Base-by-base conservation (phyloP, 2,329 filamentous ascomycete genomes). In the Cladosporium austrohemisphaericum region DNA sequence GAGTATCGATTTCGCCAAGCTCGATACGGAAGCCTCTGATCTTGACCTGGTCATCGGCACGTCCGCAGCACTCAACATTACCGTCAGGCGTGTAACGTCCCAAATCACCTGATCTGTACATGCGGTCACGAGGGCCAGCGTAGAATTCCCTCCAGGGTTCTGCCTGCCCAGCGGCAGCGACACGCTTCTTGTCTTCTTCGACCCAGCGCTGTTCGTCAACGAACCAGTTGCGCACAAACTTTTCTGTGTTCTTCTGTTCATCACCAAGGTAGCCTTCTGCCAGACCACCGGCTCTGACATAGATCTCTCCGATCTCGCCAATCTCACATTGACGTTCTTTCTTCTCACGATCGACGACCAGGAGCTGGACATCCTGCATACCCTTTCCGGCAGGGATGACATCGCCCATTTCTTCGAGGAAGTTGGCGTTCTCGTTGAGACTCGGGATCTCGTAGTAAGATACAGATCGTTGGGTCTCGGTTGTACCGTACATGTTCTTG, bases 21-120 rank as follows among this genome's bases (percentile, higher is more conserved):
- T 98, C 93, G 58, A 98, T 95, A 53, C 92, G 80, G 76, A 96
- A 97, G 1, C 92, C 92, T 52, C 93, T 85, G 57, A 97, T 92
- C 75, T 97, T 98, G 72, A 96, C 88, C 65, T 97, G 92, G 57
- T 85, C 80, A 63, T 97, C 92, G 19, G 83, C 83, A 51, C 93
- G 79, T 18, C 92, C 92, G 8, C 86, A 84, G 62, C 83, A 87
- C 61, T 86, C 85, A 9, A 89, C 85, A 56, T 85, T 83, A 28
- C 87, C 88, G 36, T 81, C 76, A 2, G 77, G 74, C 44, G 81
- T 80, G 62, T 87, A 91, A 50, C 83, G 75, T 3, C 92, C 92
- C 3, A 98, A 72, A 65, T 97, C 92, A 20, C 92, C 93, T 31
- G 85, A 93, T 16, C 87, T 74, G 69, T 98, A 97, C 44, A 97